Conservation (phyloP, 2,329 filamentous ascomycete species). For the Apiospora phragmitis region DNA sequence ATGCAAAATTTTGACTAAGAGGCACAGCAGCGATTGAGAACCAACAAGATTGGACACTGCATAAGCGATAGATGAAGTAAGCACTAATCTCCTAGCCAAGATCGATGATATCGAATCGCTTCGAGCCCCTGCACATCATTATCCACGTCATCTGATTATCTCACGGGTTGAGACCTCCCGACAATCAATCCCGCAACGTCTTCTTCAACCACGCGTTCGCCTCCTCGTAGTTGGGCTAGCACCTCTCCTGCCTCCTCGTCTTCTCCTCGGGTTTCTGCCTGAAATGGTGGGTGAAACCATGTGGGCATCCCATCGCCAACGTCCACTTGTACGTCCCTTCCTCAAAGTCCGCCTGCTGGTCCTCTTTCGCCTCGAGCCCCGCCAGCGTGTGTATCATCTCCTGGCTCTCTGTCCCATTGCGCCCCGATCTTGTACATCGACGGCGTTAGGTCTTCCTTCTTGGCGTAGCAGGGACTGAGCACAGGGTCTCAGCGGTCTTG, state of each 20-base stretch:
- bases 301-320: slow-evolving; percentile 11
- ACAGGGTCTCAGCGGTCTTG: slow-evolving; percentile 37
- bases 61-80: neutral
- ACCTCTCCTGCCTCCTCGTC: slow-evolving; percentile 9
- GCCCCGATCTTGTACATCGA: slow-evolving; percentile 43
- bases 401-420: slow-evolving; percentile 41
- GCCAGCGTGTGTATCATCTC: slow-evolving; percentile 13
- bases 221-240: slow-evolving; percentile 14
- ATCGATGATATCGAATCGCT: neutral
- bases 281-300: slow-evolving; percentile 16
- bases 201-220: slow-evolving; percentile 11
- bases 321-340: slow-evolving; percentile 15
- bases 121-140: neutral
- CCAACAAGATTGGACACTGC: neutral
- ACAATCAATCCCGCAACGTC: neutral
- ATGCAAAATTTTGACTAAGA: neutral
- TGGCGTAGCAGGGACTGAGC: slow-evolving; percentile 38
- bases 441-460: slow-evolving; percentile 37
- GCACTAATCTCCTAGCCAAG: neutral
- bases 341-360: slow-evolving; percentile 11
- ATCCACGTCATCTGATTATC: neutral
- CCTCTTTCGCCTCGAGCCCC: neutral
- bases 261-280: slow-evolving; percentile 12
- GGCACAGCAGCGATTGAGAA: neutral
- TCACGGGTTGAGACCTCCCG: no score